Evolutionary conservation across 306 rosid species (phyloP).

Genomic region (Quercus glauca): DNA sequence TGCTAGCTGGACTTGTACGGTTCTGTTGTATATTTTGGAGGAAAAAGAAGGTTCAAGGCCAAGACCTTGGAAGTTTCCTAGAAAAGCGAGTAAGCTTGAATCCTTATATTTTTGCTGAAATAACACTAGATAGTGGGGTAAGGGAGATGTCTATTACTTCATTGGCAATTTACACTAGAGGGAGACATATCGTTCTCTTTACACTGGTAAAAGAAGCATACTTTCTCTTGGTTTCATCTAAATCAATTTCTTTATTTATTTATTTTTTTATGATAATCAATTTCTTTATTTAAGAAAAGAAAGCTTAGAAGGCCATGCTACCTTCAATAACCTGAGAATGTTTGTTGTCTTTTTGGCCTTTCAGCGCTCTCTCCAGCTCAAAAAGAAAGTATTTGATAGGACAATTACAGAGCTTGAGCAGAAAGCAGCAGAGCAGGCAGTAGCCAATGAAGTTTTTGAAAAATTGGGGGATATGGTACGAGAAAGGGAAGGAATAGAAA

Average conservation of each 20-base stretch:
- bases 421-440: conserved; percentile 43
- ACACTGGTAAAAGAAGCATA: too few species aligned
- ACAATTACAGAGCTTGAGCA: conserved; percentile 51
- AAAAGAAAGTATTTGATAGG: conserved; percentile 60
- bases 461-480: conserved; percentile 35
- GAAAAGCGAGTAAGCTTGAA: conserved; percentile 54
- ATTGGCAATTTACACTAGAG: too few species aligned
- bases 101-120: neutral
- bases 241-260: neutral
- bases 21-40: conserved; percentile 73
- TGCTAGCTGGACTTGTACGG: conserved; percentile 51
- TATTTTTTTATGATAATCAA: too few species aligned
- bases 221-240: neutral
- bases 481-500: conserved; percentile 52
- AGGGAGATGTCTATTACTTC: neutral
- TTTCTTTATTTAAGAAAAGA: neutral
- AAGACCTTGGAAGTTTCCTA: conserved; percentile 61
- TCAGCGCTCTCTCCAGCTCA: conserved; percentile 59
- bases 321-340: neutral
- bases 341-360: neutral
- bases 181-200: too few species aligned
- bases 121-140: neutral
- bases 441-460: conserved; percentile 32
- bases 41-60: conserved; percentile 62
- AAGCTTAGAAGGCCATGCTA: neutral